Percentiles rank a stretch among this genome's conserved stretches.
Conservation (phyloP, 1,284 basidiomycete genomes). For the Pseudozyma tsukubaensis region DNA sequence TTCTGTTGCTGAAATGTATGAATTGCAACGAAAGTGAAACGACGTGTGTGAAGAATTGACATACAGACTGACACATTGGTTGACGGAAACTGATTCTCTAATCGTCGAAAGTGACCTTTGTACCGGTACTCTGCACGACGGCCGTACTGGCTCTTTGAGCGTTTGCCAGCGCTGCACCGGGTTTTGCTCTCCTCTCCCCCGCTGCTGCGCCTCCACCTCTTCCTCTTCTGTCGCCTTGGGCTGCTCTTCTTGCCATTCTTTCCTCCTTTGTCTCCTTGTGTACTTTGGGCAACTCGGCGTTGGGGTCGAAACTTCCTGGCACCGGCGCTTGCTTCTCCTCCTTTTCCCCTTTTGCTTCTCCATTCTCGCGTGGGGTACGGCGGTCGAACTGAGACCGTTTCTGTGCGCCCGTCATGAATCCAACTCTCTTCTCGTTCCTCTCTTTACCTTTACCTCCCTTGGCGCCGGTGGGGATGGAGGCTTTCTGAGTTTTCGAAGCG, state of each 20-base stretch:
- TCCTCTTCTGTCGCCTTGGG: background rate
- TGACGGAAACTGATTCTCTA: background rate
- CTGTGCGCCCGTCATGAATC: slow-evolving; percentile 18
- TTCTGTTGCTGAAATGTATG: too few relatives aligned
- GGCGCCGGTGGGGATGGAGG: background rate
- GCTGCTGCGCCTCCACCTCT: too few relatives aligned
- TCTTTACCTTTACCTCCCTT: background rate
- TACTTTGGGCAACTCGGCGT: slow-evolving; percentile 43
- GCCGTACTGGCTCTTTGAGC: slow-evolving; percentile 86
- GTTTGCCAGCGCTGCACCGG: slow-evolving; percentile 88
- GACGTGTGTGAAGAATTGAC: too few relatives aligned
- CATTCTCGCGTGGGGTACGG: background rate
- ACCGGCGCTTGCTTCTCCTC: slow-evolving; percentile 28
- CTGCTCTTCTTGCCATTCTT: slow-evolving; percentile 17
- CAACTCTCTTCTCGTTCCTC: slow-evolving; percentile 14
- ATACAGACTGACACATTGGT: too few relatives aligned
- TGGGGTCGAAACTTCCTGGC: slow-evolving; percentile 60
- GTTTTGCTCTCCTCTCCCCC: slow-evolving; percentile 74
- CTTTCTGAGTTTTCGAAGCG: slow-evolving; percentile 33
- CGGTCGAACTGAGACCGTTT: background rate
- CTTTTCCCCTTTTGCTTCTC: background rate
- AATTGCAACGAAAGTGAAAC: too few relatives aligned
- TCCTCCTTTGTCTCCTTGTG: slow-evolving; percentile 58
- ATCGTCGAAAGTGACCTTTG: slow-evolving; percentile 80
- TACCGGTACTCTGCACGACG: slow-evolving; percentile 82